Evolutionary conservation across 345 rosid species (phyloP), one percentile per base, ranked within the genome.

Genomic region (Trapa incisa): DNA sequence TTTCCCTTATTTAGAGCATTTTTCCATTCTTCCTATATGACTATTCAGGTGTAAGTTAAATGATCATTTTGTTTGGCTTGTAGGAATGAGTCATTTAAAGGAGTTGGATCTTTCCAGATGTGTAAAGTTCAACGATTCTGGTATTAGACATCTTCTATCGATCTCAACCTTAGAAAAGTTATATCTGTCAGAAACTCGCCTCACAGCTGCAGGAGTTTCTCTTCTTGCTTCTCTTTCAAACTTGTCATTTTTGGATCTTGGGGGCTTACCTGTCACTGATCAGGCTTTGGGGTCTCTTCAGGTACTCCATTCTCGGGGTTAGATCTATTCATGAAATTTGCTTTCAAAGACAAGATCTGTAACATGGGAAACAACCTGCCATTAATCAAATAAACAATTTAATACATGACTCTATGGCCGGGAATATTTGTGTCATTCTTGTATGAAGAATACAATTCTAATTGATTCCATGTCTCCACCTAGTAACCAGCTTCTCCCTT

Each of bases 31-130:
- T 45, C 48, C 11, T 11, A 42, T 42, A 8, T 42, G 45, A 8
- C 8, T 42, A 42, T 42, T 42, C 29, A 22, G 48, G 48, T 11
- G 11, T 11, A 45, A 7, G 48, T 45, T 45, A 45, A 45, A 45
- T 7, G 48, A 45, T 45, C 13, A 45, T 11, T 45, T 45, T 45
- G 48, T 45, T 70, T 62, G 64, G 22, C 90, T 58, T 66, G 7
- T 50, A 93, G 97, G 97, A 68, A 76, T 93, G 81, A 66, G 69
- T 65, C 66, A 82, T 74, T 80, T 91, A 76, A 91, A 63, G 75
- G 97, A 93, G 75, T 50, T 93, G 79, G 84, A 93, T 71, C 85
- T 93, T 72, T 87, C 97, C 2, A 83, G 97, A 72, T 93, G 96
- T 69, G 63, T 36, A 37, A 93, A 90, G 85, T 80, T 93, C 72